Evolutionary conservation across 495 filamentous ascomycete genomes (phyloP).

Genomic region (Xylaria scruposa): DNA sequence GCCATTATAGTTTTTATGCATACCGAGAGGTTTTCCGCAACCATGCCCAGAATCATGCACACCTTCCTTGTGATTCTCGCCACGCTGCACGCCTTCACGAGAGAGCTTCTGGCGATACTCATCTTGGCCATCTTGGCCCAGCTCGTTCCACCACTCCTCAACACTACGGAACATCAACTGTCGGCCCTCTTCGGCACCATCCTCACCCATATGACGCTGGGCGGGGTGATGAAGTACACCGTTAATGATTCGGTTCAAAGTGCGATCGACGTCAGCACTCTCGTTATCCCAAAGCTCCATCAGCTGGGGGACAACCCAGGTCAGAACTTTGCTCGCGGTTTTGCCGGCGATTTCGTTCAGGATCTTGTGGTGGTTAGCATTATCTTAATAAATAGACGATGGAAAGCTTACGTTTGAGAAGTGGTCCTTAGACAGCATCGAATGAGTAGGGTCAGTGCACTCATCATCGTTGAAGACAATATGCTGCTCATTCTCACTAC

Average conservation of each 20-base stretch:
- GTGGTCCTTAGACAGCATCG: conserved; percentile 96
- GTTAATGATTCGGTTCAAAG: conserved; percentile 74
- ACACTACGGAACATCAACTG: conserved; percentile 78
- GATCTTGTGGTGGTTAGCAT: conserved; percentile 53
- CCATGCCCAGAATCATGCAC: conserved; percentile 86
- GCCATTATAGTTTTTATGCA: conserved; percentile 51
- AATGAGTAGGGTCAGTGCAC: conserved; percentile 83
- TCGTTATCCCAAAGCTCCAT: conserved; percentile 88
- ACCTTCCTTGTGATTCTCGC: conserved; percentile 83
- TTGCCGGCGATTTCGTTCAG: conserved; percentile 89
- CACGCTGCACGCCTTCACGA: conserved; percentile 74
- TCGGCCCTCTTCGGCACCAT: conserved; percentile 76
- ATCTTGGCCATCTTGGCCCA: conserved; percentile 64
- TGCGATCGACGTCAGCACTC: conserved; percentile 66
- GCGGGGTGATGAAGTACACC: conserved; percentile 91
- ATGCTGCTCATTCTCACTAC: conserved; percentile 77
- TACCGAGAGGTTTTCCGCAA: conserved; percentile 66
- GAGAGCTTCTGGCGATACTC: conserved; percentile 74
- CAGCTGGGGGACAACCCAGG: conserved; percentile 84
- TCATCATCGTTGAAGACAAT: conserved; percentile 83
- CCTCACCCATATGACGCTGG: conserved; percentile 69
- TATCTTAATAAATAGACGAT: conserved; percentile 21
- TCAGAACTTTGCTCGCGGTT: conserved; percentile 75
- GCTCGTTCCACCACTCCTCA: conserved; percentile 77
- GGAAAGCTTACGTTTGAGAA: conserved; percentile 67